phyloP scores from a whole-genome alignment of 176 grass and related monocot species.

The Phoenix dactylifera region DNA sequence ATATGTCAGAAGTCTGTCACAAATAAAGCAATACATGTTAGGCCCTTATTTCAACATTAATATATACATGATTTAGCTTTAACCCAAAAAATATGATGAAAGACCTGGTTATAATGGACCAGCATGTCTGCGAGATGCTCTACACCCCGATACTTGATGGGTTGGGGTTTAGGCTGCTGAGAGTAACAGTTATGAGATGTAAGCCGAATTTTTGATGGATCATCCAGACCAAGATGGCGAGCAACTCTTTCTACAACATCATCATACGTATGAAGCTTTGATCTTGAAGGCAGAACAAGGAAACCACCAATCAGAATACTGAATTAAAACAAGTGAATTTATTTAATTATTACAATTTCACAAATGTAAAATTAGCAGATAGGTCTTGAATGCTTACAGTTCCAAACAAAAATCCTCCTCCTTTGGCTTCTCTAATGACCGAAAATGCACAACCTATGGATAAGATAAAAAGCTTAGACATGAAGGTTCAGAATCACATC shows the following conservation, averaged over 20 bases:
- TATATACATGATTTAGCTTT: neutral
- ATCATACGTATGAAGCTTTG: constrained; percentile 83
- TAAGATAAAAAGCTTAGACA: constrained; percentile 10
- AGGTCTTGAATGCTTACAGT: constrained; percentile 49
- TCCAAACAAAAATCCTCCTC: constrained; percentile 90
- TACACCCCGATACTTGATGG: constrained; percentile 86
- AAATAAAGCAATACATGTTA: constrained; percentile 17
- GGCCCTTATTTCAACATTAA: neutral
- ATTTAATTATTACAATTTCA: neutral
- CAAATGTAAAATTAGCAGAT: neutral
- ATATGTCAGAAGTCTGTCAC: constrained; percentile 89
- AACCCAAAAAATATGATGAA: neutral
- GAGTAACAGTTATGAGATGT: constrained; percentile 99
- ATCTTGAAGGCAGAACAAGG: constrained; percentile 34
- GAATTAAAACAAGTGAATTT: no score
- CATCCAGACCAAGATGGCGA: constrained; percentile 67
- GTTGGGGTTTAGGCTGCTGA: constrained; percentile 96
- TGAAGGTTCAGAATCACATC: no score
- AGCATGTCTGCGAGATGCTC: constrained; percentile 88
- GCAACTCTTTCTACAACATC: constrained; percentile 97
- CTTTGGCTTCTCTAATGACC: constrained; percentile 90
- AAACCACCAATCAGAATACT: neutral
- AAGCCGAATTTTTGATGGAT: constrained; percentile 92
- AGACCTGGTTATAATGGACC: constrained; percentile 96
- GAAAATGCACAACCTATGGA: constrained; percentile 84